Evolutionary conservation across 208 protist species (phyloP).

Genomic region (Crithidia sp.): DNA sequence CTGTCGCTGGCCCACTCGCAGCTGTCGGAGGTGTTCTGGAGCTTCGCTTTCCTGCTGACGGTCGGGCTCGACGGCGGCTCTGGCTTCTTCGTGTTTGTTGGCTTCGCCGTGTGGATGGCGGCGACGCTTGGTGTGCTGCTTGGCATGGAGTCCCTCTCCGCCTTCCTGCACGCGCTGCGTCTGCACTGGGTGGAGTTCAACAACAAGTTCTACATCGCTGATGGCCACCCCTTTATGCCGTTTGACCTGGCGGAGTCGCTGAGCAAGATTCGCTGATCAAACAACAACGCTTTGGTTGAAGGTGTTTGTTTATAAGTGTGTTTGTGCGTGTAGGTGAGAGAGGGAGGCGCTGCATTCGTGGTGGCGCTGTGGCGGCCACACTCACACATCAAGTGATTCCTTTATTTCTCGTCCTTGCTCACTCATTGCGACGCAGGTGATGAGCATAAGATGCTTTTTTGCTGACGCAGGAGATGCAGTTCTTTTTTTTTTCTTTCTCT

Average conservation of each 20-base stretch:
- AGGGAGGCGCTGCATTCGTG: too few relatives aligned
- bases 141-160: constrained; percentile 98
- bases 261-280: constrained; percentile 32
- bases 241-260: constrained; percentile 87
- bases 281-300: too few relatives aligned
- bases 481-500: too few relatives aligned
- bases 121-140: constrained; percentile 97
- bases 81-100: constrained; percentile 76
- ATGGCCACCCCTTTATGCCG: constrained; percentile 91
- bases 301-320: too few relatives aligned
- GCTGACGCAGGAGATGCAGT: too few relatives aligned
- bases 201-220: constrained; percentile 97
- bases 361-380: too few relatives aligned
- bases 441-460: too few relatives aligned
- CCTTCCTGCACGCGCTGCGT: constrained; percentile 99
- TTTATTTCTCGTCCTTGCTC: too few relatives aligned
- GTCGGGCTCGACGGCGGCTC: constrained; percentile 52
- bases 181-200: constrained; percentile 98
- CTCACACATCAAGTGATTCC: too few relatives aligned
- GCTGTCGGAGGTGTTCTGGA: constrained; percentile 94
- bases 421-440: too few relatives aligned
- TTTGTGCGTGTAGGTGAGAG: too few relatives aligned
- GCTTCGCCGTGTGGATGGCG: constrained; percentile 93
- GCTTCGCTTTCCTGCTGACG: constrained; percentile 63
- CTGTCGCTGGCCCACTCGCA: constrained; percentile 99